Conservation (phyloP, 2,329 filamentous ascomycete genomes). For the Sphaerulina vaccinii region DNA sequence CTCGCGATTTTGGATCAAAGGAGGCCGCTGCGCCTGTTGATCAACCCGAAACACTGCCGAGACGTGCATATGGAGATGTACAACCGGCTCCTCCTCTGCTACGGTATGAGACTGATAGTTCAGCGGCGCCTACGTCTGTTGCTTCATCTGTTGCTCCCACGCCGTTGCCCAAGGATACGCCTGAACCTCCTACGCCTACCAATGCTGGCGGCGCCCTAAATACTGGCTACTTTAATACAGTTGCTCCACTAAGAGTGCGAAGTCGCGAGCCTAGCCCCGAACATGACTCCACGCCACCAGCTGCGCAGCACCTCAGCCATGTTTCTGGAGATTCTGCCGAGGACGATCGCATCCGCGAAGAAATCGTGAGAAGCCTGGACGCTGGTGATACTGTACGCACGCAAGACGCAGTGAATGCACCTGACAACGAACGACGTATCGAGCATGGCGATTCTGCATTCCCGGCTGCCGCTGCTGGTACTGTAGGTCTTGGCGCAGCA, state of each 20-base stretch:
- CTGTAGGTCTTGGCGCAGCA: slow-evolving; percentile 4
- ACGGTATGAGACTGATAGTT: slow-evolving; percentile 24
- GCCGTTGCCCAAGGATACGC: slow-evolving; percentile 44
- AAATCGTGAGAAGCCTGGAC: slow-evolving; percentile 67
- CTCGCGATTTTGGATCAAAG: slow-evolving; percentile 36
- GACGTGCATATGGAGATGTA: slow-evolving; percentile 24
- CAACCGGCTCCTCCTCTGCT: slow-evolving; percentile 19
- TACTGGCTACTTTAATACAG: slow-evolving; percentile 24
- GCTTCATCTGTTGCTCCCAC: slow-evolving; percentile 42
- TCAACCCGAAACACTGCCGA: slow-evolving; percentile 26
- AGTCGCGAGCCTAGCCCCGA: slow-evolving; percentile 33
- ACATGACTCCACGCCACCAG: slow-evolving; percentile 5
- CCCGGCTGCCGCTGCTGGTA: slow-evolving; percentile 22
- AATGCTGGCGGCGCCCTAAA: slow-evolving; percentile 8
- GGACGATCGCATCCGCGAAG: slow-evolving; percentile 68
- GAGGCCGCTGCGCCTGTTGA: slow-evolving; percentile 29
- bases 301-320: slow-evolving; percentile 9
- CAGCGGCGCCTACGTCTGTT: slow-evolving; percentile 23
- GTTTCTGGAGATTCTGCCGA: slow-evolving; percentile 32
- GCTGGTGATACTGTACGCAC: slow-evolving; percentile 26
- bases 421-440: slow-evolving; percentile 26
- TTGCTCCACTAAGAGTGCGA: slow-evolving; percentile 22
- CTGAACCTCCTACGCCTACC: slow-evolving; percentile 33
- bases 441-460: slow-evolving; percentile 31
- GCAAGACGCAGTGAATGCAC: slow-evolving; percentile 34